Conservation (phyloP, 208 protist genomes). For the Phytomonas francai region DNA sequence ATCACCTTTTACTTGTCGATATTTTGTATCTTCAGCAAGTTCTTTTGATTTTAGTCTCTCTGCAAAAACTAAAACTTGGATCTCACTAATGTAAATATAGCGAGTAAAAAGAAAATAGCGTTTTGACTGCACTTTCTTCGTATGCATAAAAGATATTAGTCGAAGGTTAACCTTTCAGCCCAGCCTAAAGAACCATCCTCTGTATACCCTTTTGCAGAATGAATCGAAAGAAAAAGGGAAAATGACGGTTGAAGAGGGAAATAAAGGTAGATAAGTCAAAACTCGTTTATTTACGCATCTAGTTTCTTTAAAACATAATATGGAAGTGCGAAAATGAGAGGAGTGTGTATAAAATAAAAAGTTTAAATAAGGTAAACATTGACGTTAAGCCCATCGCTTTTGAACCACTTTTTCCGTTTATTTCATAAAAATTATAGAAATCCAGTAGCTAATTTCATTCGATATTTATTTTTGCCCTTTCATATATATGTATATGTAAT, state of each 20-base stretch:
- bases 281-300: not conserved
- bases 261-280: not conserved
- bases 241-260: not conserved
- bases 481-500: not conserved
- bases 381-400: not conserved
- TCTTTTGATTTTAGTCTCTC: not conserved
- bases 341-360: constrained; percentile 2
- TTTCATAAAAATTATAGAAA: constrained; percentile 2
- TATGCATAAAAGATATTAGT: not conserved
- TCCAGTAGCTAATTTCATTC: not conserved
- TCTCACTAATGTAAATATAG: not conserved
- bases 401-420: not conserved
- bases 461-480: not conserved
- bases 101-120: not conserved
- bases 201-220: not conserved
- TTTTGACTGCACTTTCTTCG: not conserved
- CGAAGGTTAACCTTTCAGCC: not conserved
- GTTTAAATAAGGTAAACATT: not conserved
- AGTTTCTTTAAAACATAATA: constrained; percentile 11
- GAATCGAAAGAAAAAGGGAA: not conserved
- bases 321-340: constrained; percentile 1
- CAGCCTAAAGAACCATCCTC: constrained; percentile 2
- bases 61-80: not conserved
- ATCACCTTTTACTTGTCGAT: not conserved
- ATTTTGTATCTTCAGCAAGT: not conserved